Percentiles rank a stretch among this genome's conserved stretches.
Evolutionary conservation across 2,329 filamentous ascomycete genomes (phyloP).

Genomic region (Tympanopsis confertula): DNA sequence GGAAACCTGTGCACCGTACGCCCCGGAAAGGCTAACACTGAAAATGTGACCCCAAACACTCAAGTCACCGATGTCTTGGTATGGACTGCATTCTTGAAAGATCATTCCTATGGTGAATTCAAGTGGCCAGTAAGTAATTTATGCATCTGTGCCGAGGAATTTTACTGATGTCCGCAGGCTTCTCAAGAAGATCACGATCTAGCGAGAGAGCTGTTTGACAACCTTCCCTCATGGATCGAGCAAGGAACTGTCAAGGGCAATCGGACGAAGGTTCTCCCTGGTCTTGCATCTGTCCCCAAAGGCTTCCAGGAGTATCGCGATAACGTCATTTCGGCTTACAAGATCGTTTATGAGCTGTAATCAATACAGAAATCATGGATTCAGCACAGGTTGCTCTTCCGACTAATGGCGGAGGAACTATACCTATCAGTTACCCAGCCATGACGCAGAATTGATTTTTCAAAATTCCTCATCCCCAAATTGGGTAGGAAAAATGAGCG

Average conservation of each 20-base stretch:
- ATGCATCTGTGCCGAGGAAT: background rate
- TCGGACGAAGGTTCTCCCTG: conserved; percentile 13
- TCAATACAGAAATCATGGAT: background rate
- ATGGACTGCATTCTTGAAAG: conserved; percentile 26
- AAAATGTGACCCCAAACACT: conserved; percentile 16
- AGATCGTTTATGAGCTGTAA: conserved; percentile 23
- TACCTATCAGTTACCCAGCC: background rate
- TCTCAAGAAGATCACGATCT: conserved; percentile 22
- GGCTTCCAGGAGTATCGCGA: conserved; percentile 25
- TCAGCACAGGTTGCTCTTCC: background rate
- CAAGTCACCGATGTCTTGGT: conserved; percentile 28
- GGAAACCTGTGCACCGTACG: conserved; percentile 26
- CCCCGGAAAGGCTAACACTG: conserved; percentile 24
- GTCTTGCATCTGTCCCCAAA: conserved; percentile 16
- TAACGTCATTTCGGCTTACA: conserved; percentile 23
- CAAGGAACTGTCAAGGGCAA: conserved; percentile 21
- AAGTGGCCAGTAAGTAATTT: conserved; percentile 20
- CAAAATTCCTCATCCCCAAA: too few species aligned
- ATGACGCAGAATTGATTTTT: too few species aligned
- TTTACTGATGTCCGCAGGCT: conserved; percentile 9
- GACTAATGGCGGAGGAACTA: background rate
- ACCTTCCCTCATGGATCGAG: conserved; percentile 19
- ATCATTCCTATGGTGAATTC: conserved; percentile 20
- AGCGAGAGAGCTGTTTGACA: conserved; percentile 20
- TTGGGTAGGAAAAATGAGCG: too few species aligned